A percentile compares a stretch with the other conserved stretches of the same genome.
These are phyloP conservation scores for Colletotrichum orchidophilum DNA, from an alignment of 2,329 filamentous ascomycete genomes.

Conservation along the genomic window DNA sequence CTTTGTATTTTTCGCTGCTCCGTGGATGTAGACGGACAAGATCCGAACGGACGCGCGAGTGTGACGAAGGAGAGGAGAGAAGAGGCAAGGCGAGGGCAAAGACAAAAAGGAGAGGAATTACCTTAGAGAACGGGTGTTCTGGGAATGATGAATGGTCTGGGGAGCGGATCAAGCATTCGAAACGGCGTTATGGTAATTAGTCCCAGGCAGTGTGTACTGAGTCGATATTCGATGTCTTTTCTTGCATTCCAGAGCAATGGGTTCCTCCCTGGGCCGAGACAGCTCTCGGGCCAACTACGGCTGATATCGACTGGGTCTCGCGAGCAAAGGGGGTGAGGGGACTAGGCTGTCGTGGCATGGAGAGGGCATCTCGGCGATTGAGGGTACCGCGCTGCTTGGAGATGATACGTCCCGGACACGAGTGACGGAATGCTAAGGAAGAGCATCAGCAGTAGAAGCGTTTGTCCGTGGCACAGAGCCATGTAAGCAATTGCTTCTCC, in stretches of 20 bases:
- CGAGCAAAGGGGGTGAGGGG: background rate
- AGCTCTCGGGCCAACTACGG: background rate
- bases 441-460: background rate
- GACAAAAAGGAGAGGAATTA: constrained; percentile 16
- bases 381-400: background rate
- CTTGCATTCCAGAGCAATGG: constrained; percentile 26
- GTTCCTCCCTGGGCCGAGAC: background rate
- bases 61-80: background rate
- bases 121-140: constrained; percentile 33
- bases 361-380: background rate
- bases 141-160: constrained; percentile 36
- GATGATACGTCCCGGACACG: background rate
- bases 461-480: background rate
- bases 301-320: background rate
- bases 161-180: constrained; percentile 37
- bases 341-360: background rate
- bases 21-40: background rate
- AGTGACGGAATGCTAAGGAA: background rate
- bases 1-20: background rate
- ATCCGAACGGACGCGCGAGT: background rate
- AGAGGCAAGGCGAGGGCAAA: constrained; percentile 12
- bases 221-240: constrained; percentile 34
- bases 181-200: constrained; percentile 36
- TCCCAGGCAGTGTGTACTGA: constrained; percentile 34
- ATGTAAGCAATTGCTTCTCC: background rate